Base-by-base conservation (phyloP, 208 protist genomes). In the Wallacemonas sp. region DNA sequence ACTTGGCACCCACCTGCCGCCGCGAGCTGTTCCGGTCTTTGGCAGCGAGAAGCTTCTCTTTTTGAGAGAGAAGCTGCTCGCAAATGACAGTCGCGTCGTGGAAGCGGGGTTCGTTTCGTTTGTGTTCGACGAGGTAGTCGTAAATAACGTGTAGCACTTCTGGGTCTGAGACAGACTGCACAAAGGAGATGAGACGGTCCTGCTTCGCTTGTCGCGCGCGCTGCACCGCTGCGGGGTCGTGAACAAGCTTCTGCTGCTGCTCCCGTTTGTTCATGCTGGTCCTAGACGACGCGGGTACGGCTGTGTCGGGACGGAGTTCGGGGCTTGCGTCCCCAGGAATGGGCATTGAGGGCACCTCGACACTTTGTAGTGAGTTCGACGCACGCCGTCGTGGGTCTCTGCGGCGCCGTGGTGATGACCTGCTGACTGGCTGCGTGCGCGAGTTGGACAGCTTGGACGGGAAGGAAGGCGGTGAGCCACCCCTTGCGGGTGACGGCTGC, bases 91-190 rank as follows among this genome's bases (percentile, higher is more conserved):
- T 41, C 11, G 59, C 51, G 14, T 66, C 38, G 2, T 66, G 33
- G 33, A 47, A 77, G 17, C 61, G 54, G 1, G 59, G 46, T 34
- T 42, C 30, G 62, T 19, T 19, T 19, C n/a, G 38, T 21, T 49
- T 49, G 42, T 73, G 33, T 42, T 79, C 62, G 45, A 51, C 17
- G 21, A 76, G 42, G 45, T 84, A 84, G 39, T 79, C 72, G 62
- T 73, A 60, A 38, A 84, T 76, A 4, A 84, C 66, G 42, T 77
- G 65, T 22, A 84, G 72, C 65, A 84, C 68, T 49, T 79, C 72
- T 33, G 73, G 68, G 38, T 84, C 78, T 0, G 78, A 72, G 46
- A 84, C 72, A 12, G 61, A 46, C 2, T 42, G 33, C 22, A 84
- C 68, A 65, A 84, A 76, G 19, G 59, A 34, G 30, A 77, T 62